A percentile compares a stretch with the other conserved stretches of the same genome.
phyloP scores from a whole-genome alignment of 2,329 filamentous ascomycete species.

The Aureobasidium namibiae region DNA sequence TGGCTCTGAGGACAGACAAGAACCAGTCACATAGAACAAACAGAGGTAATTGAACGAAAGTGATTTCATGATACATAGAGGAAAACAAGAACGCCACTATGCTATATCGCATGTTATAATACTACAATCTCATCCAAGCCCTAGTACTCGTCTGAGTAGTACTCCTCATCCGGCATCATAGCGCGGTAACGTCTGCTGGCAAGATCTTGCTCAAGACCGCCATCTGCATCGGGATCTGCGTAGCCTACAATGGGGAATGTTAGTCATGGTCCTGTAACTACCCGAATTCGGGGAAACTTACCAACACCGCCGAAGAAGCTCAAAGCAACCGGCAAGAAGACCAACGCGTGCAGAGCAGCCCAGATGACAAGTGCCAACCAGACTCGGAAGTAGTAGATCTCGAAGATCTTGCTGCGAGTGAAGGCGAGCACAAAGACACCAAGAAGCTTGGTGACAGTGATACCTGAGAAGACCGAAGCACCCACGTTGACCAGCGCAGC shows the following conservation, averaged over 20 bases:
- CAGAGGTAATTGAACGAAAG: too few relatives aligned
- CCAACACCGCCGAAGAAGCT: conserved; percentile 76
- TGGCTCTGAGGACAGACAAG: too few relatives aligned
- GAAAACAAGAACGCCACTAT: neutral
- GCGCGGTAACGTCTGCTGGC: conserved; percentile 70
- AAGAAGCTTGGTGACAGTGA: conserved; percentile 89
- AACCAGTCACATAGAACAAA: too few relatives aligned
- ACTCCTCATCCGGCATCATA: conserved; percentile 66
- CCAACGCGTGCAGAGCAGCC: conserved; percentile 77
- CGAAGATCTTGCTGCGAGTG: conserved; percentile 95
- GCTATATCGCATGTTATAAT: neutral
- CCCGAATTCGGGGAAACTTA: conserved; percentile 28
- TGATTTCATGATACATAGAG: neutral
- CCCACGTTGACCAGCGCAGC: conserved; percentile 91
- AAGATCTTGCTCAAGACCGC: conserved; percentile 82
- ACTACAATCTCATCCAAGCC: neutral
- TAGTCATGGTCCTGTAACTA: neutral
- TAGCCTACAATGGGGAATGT: conserved; percentile 49
- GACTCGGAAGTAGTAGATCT: conserved; percentile 97
- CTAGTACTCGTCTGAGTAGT: conserved; percentile 60
- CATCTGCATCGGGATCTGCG: conserved; percentile 76
- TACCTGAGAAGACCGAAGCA: conserved; percentile 88
- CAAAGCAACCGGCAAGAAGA: conserved; percentile 85
- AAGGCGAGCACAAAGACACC: conserved; percentile 90
- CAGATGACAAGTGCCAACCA: conserved; percentile 90